Evolutionary conservation across 1,284 basidiomycete genomes (phyloP).

Genomic region (Phaffia rhodozyma): DNA sequence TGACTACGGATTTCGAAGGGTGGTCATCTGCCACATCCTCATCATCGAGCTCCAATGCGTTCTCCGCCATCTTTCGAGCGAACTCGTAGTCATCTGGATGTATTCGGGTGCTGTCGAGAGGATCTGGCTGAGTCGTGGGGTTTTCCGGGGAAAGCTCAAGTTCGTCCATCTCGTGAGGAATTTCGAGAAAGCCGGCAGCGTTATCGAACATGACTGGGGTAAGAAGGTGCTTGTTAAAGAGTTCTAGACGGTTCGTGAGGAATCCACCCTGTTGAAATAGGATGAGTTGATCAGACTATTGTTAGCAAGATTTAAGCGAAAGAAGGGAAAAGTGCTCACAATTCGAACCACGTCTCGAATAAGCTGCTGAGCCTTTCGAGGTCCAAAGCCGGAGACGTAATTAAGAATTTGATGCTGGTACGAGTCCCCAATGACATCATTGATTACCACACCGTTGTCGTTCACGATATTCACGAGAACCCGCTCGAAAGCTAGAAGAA

Average conservation of each 20-base stretch:
- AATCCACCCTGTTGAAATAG: conserved; percentile 53
- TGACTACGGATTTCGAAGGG: conserved; percentile 62
- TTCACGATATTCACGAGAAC: conserved; percentile 82
- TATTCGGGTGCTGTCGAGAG: conserved; percentile 88
- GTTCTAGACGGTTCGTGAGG: conserved; percentile 68
- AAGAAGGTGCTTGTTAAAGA: conserved; percentile 64
- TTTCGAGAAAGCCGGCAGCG: conserved; percentile 78
- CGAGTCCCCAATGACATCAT: conserved; percentile 70
- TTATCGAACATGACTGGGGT: conserved; percentile 84
- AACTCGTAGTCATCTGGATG: conserved; percentile 98
- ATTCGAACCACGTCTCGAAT: conserved; percentile 66
- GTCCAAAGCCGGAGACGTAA: conserved; percentile 87
- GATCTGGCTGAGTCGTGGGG: conserved; percentile 57
- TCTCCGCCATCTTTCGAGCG: conserved; percentile 96
- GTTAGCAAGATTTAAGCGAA: neutral
- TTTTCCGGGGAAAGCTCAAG: conserved; percentile 36
- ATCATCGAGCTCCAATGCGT: conserved; percentile 88
- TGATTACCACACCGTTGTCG: conserved; percentile 89
- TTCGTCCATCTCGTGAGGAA: conserved; percentile 54
- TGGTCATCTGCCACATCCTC: conserved; percentile 85
- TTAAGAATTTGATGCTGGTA: conserved; percentile 82
- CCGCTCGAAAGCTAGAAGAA: conserved; percentile 70
- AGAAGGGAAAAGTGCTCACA: conserved; percentile 38
- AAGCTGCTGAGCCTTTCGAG: conserved; percentile 79
- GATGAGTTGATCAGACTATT: neutral